phyloP scores from a whole-genome alignment of 2,329 filamentous ascomycete species.

The Thielaviopsis populi region DNA sequence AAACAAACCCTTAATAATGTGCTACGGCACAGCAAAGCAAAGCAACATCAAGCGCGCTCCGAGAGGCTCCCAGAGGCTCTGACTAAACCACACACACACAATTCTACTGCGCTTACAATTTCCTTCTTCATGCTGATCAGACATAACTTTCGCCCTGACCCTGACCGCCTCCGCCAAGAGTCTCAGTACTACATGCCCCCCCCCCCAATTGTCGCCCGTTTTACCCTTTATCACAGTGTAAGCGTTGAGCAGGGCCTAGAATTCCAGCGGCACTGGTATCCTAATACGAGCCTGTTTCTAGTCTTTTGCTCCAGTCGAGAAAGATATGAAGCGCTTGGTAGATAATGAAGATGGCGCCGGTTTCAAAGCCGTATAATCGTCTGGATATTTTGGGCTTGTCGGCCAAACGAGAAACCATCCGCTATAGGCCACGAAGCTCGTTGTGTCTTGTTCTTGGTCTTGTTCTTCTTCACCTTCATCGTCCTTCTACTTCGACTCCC shows the following conservation, averaged over 20 bases:
- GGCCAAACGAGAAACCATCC: background rate
- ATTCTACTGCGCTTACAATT: background rate
- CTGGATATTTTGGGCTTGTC: background rate
- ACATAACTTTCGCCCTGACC: background rate
- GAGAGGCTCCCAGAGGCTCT: background rate
- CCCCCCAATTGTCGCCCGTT: background rate
- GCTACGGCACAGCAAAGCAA: background rate
- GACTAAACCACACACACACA: background rate
- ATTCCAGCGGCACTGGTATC: background rate
- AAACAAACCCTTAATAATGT: background rate
- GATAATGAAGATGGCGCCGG: background rate
- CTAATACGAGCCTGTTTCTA: background rate
- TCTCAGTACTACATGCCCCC: background rate
- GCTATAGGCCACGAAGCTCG: too few species aligned
- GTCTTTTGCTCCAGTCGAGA: background rate
- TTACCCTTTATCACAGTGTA: background rate
- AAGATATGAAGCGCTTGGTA: background rate
- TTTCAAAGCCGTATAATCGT: constrained; percentile 3
- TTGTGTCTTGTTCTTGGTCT: too few species aligned
- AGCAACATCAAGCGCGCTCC: background rate
- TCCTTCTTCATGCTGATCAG: background rate
- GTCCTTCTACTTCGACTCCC: background rate
- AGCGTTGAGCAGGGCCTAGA: background rate
- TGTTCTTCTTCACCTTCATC: background rate
- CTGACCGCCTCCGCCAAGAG: background rate